Conservation (phyloP, 1,284 basidiomycete genomes). For the Pyrrhoderma noxium region DNA sequence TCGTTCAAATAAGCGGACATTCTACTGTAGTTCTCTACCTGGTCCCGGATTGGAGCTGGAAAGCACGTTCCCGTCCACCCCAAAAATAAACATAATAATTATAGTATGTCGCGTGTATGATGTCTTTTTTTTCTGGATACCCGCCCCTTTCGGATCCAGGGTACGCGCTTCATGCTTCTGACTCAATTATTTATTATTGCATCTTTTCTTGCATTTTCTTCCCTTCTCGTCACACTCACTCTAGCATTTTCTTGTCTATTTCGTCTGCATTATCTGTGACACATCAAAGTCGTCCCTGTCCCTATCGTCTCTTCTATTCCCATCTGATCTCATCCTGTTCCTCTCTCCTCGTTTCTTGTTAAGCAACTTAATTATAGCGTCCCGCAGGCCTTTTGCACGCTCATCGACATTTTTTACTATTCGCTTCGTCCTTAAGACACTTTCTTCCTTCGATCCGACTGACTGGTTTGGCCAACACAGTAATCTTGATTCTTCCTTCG, state of each 20-base stretch:
- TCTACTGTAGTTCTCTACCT: too few species aligned
- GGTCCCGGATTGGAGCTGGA: too few species aligned
- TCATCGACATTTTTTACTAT: neutral
- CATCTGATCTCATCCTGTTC: neutral
- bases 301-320: neutral
- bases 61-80: too few species aligned
- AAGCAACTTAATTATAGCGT: neutral
- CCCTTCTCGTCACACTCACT: neutral
- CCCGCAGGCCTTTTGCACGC: neutral
- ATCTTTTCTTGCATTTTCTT: neutral
- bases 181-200: too few species aligned
- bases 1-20: too few species aligned
- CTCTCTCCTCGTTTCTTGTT: neutral
- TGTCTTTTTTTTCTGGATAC: too few species aligned
- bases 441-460: neutral
- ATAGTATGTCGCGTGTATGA: too few species aligned
- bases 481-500: too few species aligned
- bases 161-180: neutral
- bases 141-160: too few species aligned
- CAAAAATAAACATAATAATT: too few species aligned
- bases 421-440: neutral
- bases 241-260: neutral
- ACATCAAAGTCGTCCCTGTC: neutral
- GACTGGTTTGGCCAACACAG: too few species aligned
- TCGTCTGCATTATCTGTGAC: too few species aligned